Evolutionary conservation across 495 filamentous ascomycete species (phyloP), one percentile per base, ranked within the genome.

Genomic region (Penicillium egyptiacum): DNA sequence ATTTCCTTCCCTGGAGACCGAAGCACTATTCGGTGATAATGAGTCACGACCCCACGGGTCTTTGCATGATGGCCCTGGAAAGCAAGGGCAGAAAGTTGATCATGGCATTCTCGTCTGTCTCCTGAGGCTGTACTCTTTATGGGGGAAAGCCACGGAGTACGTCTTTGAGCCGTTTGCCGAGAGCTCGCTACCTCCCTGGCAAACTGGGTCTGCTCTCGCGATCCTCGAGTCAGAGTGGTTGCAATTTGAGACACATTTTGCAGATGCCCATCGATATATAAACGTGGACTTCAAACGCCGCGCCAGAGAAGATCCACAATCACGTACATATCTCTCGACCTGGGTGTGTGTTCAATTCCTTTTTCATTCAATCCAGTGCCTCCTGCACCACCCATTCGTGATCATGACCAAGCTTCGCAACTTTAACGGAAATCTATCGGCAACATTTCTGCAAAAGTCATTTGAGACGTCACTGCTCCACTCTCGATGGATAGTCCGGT

Each of bases 391-490:
- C 26, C 68, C 68, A 1, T 70, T 70, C 23, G 63, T 70, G 8
- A 70, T 57, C 1, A 68, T 70, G 68, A 57, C 64, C 44, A 70
- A 70, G 30, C 65, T 70, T 17, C 63, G 65, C 5, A 52, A 68
- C 4, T 59, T 70, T 45, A 63, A 42, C 12, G 65, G 63, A 2
- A 70, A 70, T 25, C 35, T 70, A 1, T 63, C 68, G 0, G 61
- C 65, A n/a, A 68, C 68, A 1, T 70, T 70, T 28, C 35, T 70
- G 17, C 68, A 70, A 44, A 70, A 70, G 42, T 70, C 68, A 3
- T 70, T 64, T 45, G 68, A 70, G 35, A 66, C 59, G 1, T 70
- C 68, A 10, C 51, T 70, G 6, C 56, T 70, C 20, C 68, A 70
- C 30, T 68, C 68, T 10, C 40, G 68, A 19, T 70, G 68, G 68